Conservation (phyloP, 1,139 yeast species). For the Candida glucosophila region DNA sequence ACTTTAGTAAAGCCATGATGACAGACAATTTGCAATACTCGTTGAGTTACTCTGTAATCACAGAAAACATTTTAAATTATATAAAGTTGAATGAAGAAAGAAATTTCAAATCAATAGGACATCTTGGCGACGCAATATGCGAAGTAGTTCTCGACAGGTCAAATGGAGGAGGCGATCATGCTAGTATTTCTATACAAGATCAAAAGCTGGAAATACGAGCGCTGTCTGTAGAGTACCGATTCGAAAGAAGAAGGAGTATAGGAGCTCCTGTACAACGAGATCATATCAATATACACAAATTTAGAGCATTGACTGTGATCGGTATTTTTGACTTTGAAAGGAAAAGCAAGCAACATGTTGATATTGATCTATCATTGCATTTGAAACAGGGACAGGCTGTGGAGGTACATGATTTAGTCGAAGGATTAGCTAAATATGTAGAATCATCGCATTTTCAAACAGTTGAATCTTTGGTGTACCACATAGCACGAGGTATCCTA, state of each 20-base stretch:
- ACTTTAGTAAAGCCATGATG: constrained; percentile 60
- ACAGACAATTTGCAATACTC: constrained; percentile 77
- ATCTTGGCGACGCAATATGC: constrained; percentile 49
- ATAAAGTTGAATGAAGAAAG: constrained; percentile 37
- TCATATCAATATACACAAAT: constrained; percentile 37
- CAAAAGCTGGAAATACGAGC: constrained; percentile 54
- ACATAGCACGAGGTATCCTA: constrained; percentile 58
- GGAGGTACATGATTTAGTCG: constrained; percentile 30
- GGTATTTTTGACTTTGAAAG: constrained; percentile 93
- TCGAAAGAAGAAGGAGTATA: constrained; percentile 16
- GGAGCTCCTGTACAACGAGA: constrained; percentile 21
- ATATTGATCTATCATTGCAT: constrained; percentile 45
- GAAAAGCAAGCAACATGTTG: constrained; percentile 65
- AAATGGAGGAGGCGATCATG: constrained; percentile 45
- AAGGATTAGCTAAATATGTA: constrained; percentile 46
- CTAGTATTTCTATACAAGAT: constrained; percentile 35
- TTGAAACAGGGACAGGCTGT: constrained; percentile 30
- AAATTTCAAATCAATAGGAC: constrained; percentile 44
- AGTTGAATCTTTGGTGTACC: constrained; percentile 81
- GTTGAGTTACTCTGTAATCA: constrained; percentile 78
- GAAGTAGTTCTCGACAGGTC: constrained; percentile 39
- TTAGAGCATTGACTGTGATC: constrained; percentile 64
- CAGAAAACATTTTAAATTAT: constrained; percentile 49
- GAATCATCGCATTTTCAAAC: constrained; percentile 78
- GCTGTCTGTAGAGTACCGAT: constrained; percentile 32